These are phyloP conservation scores for Aspergillus aculeatus DNA, from an alignment of 2,329 filamentous ascomycete species.

Conservation along the genomic window DNA sequence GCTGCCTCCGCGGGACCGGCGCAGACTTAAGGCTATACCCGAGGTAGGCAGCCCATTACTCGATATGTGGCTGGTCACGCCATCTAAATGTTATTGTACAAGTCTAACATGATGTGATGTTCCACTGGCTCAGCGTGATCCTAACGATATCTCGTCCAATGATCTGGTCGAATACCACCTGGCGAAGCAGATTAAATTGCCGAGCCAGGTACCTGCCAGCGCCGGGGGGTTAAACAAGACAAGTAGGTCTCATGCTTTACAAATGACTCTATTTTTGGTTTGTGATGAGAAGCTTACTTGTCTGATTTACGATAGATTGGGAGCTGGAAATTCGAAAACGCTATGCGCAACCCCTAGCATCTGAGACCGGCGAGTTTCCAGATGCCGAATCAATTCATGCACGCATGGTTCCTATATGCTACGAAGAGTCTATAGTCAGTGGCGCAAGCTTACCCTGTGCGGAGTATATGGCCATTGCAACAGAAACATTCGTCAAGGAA, in stretches of 20 bases:
- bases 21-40: slow-evolving; percentile 56
- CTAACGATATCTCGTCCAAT: slow-evolving; percentile 29
- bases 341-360: slow-evolving; percentile 61
- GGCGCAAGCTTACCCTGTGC: slow-evolving; percentile 55
- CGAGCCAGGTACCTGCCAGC: slow-evolving; percentile 65
- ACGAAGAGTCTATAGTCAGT: slow-evolving; percentile 60
- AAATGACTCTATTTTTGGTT: slow-evolving; percentile 9
- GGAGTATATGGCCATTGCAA: slow-evolving; percentile 60
- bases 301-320: slow-evolving; percentile 48
- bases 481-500: slow-evolving; percentile 64
- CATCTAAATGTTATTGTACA: neutral
- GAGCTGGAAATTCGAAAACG: slow-evolving; percentile 65
- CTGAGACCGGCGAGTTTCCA: slow-evolving; percentile 64
- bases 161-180: slow-evolving; percentile 46
- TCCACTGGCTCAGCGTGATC: slow-evolving; percentile 34
- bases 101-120: slow-evolving; percentile 9
- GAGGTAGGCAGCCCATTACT: slow-evolving; percentile 40
- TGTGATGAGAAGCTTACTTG: slow-evolving; percentile 16
- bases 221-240: slow-evolving; percentile 77
- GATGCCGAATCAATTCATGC: slow-evolving; percentile 56
- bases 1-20: slow-evolving; percentile 58
- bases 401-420: slow-evolving; percentile 65
- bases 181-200: slow-evolving; percentile 51
- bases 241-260: slow-evolving; percentile 50
- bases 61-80: neutral